These are phyloP conservation scores for Nicotiana undulata DNA, from an alignment of 257 asterid genomes.

Conservation along the genomic window DNA sequence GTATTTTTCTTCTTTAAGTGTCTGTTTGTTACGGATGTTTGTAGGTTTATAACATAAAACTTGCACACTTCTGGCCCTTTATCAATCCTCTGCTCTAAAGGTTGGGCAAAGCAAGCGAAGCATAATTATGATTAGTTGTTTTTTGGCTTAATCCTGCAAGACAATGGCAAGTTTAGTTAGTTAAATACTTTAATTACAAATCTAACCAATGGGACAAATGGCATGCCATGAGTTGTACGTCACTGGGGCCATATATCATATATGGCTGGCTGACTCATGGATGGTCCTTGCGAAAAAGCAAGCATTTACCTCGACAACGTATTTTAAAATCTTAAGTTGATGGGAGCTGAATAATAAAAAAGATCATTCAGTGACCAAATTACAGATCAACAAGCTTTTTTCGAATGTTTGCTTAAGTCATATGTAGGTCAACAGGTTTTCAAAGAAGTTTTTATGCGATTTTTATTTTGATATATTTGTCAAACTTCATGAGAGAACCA, in stretches of 20 bases:
- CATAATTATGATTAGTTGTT: constrained; percentile 9
- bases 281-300: not conserved
- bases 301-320: not conserved
- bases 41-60: not conserved
- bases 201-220: not conserved
- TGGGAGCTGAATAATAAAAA: not conserved
- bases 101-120: not conserved
- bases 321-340: too few relatives aligned
- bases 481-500: too few relatives aligned
- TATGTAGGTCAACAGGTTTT: not conserved
- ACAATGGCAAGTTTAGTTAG: not conserved
- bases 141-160: not conserved
- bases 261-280: not conserved
- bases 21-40: constrained; percentile 1
- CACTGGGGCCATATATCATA: not conserved
- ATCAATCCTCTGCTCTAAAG: too few relatives aligned
- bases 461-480: too few relatives aligned
- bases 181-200: not conserved
- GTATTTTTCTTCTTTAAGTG: not conserved
- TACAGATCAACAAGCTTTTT: not conserved
- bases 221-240: not conserved
- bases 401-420: not conserved
- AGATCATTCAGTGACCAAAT: not conserved
- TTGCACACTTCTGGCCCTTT: not conserved
- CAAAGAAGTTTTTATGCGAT: not conserved